Base-by-base conservation (phyloP, 1,139 yeast genomes). In the Pichiaceae sp. region DNA sequence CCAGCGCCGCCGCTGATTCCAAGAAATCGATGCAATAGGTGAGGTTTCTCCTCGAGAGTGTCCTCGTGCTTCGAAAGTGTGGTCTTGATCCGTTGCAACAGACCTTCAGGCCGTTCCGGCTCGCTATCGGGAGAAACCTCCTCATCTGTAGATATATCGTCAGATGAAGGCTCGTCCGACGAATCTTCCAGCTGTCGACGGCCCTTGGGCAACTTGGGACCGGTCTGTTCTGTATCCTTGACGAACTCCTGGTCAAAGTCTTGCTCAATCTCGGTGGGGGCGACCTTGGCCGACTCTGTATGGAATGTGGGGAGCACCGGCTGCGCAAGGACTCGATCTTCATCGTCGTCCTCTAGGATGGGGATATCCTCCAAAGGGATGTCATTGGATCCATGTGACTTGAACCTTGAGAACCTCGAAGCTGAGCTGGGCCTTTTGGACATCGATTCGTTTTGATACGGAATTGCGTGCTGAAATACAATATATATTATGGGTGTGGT, bases 241-340 rank as follows among this genome's bases (percentile, higher is more conserved):
- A 43, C 50, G 33, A 53, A 54, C 32, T 53, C 59, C 3, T 47
- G 43, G 38, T 56, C 56, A 27, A 56, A 54, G 38, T 55, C 59
- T 28, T 45, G 42, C 31, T 43, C 46, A 33, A 52, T 44, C 19
- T 43, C 37, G 12, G 11, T 30, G 23, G 21, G n/a, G 23, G 12
- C 18, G 16, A 7, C 23, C 23, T 19, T n/a, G 15, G 20, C 31
- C n/a, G 18, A 5, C 25, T 11, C 14, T 14, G 33, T 11, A 23
- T 34, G 26, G 17, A 46, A 43, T 12, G 36, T 39, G 1, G 52
- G 50, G 20, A 48, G 25, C 20, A 42, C 32, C 3, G 51, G 52
- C 6, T 42, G 41, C 29, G 35, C 36, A 19, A 37, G 32, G 5
- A 31, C 38, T 3, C 39, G 40, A 14, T 44, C 49, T 31, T 40